Base-by-base conservation (phyloP, 306 rosid species). In the Cucumis melo region DNA sequence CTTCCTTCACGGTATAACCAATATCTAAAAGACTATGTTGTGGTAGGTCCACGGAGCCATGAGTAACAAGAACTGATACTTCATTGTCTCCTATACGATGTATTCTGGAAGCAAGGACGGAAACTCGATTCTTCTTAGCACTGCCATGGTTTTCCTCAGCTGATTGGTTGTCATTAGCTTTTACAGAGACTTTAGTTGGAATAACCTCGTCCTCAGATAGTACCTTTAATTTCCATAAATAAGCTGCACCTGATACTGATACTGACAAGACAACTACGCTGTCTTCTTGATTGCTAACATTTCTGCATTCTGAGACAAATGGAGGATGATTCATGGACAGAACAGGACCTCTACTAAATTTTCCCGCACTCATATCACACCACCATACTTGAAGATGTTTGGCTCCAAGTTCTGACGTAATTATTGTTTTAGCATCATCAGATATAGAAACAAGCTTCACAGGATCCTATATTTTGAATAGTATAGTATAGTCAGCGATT, bases 381-480 rank as follows among this genome's bases (percentile, higher is more conserved):
- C 82, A 80, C 92, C 92, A 88, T 68, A 88, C 85, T 82, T 86
- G 83, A 78, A 88, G 79, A 81, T 82, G 75, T 78, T 86, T 82
- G 77, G 66, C 78, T 68, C 78, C 88, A 75, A 75, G 48, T 74
- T 83, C 88, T 53, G 84, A 80, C 63, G 92, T 84, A 70, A 86
- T 80, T 78, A 88, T 46, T 76, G 77, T 54, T 81, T 82, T 82
- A 20, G 88, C 85, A 79, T 80, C 87, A 75, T 50, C 80, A 62
- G 88, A 84, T 76, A 81, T 23, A 64, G 92, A 88, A 75, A 83
- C 80, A 76, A 46, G 21, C 14, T 81, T 68, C 32, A 82, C 48
- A 19, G 75, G 53, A 62, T 72, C 88, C 89, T 86, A 82, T 16
- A 68, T 41, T 42, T 68, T 19, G 38, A 7, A 68, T 42, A 23